Evolutionary conservation across 2,329 filamentous ascomycete genomes (phyloP), one percentile per base, ranked within the genome.

Genomic region (Teratosphaeria epicoccoides): DNA sequence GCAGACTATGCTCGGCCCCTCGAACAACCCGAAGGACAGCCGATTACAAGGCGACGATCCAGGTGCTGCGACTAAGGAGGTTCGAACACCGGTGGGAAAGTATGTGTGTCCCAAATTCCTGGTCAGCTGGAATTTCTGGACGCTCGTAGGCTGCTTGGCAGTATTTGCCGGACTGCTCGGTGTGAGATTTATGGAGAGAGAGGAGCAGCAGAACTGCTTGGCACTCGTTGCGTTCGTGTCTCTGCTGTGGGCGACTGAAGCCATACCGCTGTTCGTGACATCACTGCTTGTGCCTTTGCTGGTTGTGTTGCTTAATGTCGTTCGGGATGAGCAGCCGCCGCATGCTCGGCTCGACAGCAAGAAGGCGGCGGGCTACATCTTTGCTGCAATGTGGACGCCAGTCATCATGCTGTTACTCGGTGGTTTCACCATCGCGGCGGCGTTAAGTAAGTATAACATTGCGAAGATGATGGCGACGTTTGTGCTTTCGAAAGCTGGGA

Each of bases 401-500:
- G 93, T 98, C 51, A 98, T 98, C 60, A 97, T 98, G 93, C 81
- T 98, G 14, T 76, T 98, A 22, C 82, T 98, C 0, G 93, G 93
- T 60, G 93, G 93, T 26, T 98, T 98, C 65, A 95, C 93, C 2
- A 84, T 98, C 50, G 93, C 93, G 9, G 93, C 93, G 0, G 94
- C 93, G 0, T 72, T 98, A 51, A 95, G 89, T 47, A 98, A 98
- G 69, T 95, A 95, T 70, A 93, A 90, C 60, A 97, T 98, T 63
- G 93, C 95, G 55, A 96, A 97, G 71, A 85, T 93, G 65, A 89
- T 98, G 73, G 93, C 93, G 1, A 96, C 91, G 1, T 88, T 97
- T 63, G 87, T 98, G 24, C 78, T 98, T 28, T 95, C 89, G 74
- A 97, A 95, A 73, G 93, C 93, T 7, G 93, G 93, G 6, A 96